Base-by-base conservation (phyloP, 257 asterid genomes). In the Fraxinus excelsior region DNA sequence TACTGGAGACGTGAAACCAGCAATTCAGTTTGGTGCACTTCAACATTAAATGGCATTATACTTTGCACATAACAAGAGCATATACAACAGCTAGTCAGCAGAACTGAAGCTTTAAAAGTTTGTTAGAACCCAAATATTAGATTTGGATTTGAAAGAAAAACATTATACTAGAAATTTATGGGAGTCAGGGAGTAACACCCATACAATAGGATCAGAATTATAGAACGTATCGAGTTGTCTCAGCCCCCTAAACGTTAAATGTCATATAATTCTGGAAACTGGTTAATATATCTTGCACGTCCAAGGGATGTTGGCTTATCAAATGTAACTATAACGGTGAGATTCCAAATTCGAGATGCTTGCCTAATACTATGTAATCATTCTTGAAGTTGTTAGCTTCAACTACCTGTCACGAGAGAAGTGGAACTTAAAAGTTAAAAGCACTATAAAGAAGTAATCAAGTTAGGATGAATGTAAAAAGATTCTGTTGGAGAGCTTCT, bases 331-430 rank as follows among this genome's bases (percentile, higher is more conserved):
- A 31, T 35, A 58, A 58, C 56, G 35, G 67, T 38, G 62, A 74
- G 72, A 49, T 70, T 23, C 49, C 26, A 70, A 64, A 73, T 71
- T 67, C 44, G 49, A 79, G 35, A 74, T 68, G 83, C 71, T 60
- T 78, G 62, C 72, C 81, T 75, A 79, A 82, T 70, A 79, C 81
- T 80, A 85, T 42, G 51, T 70, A 81, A n/a, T 72, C 80, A 83
- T 71, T 82, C 85, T 71, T 83, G 78, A 83, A 77, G 87, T 62
- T 75, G 90, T 87, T 90, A 89, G 92, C 87, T 86, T 82, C 89
- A 85, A 73, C 82, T 79, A 85, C 90, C 87, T 85, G 89, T 75
- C 81, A 86, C 60, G 80, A 81, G 66, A 85, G 80, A 73, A 79
- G 79, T 74, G 66, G 76, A 85, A 85, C 78, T 79, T 81, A 35